Percentiles rank a stretch among this genome's conserved stretches.
Evolutionary conservation across 192 early-diverging fungal genomes (phyloP).

Genomic region (Chytriomyces sp.): DNA sequence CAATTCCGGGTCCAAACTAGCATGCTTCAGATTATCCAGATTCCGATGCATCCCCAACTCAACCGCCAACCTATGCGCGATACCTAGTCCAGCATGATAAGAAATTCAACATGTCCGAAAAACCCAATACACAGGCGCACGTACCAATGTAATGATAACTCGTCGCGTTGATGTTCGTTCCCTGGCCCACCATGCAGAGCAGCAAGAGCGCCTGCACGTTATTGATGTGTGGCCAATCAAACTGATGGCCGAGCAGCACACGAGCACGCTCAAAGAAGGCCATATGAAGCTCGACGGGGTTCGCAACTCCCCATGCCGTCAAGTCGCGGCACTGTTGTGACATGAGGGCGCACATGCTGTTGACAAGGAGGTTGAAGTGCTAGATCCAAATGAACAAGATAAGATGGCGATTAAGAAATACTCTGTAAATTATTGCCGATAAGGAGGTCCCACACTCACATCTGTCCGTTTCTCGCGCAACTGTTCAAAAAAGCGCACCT

Average conservation of each 20-base stretch:
- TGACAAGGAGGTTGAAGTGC: conserved; percentile 49
- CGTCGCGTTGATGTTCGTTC: conserved; percentile 47
- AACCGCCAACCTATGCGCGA: conserved; percentile 51
- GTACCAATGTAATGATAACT: conserved; percentile 53
- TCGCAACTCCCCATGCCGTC: conserved; percentile 40
- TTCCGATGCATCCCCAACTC: conserved; percentile 57
- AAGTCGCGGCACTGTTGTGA: conserved; percentile 46
- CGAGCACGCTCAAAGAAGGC: conserved; percentile 50
- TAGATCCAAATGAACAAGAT: background rate
- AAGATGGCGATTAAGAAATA: background rate
- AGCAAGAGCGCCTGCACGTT: conserved; percentile 50
- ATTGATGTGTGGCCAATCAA: conserved; percentile 56
- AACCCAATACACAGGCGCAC: conserved; percentile 4
- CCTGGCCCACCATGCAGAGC: conserved; percentile 45
- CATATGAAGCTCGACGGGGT: conserved; percentile 40
- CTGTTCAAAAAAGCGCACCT: conserved; percentile 41
- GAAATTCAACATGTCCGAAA: background rate
- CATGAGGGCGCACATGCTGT: conserved; percentile 55
- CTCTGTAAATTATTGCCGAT: background rate
- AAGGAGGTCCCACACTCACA: conserved; percentile 6
- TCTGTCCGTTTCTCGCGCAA: conserved; percentile 48
- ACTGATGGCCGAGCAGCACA: conserved; percentile 46
- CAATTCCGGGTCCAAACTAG: conserved; percentile 35
- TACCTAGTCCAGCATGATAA: conserved; percentile 33
- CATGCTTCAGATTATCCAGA: conserved; percentile 47